These are phyloP conservation scores for Abortiporus biennis DNA, from an alignment of 1,284 basidiomycete species.

Conservation along the genomic window DNA sequence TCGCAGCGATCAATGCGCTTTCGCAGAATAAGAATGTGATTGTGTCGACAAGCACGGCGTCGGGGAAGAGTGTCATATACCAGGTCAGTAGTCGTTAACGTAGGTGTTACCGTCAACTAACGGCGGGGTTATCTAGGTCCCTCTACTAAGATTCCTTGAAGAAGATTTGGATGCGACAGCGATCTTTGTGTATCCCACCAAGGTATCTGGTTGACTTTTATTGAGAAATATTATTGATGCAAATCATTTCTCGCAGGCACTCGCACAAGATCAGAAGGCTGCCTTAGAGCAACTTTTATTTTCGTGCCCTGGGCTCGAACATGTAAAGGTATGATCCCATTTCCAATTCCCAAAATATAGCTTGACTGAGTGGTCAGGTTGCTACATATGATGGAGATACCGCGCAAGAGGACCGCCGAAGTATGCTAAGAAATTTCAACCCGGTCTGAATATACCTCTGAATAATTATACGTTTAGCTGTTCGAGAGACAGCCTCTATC, in stretches of 20 bases:
- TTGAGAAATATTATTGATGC: background rate
- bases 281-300: conserved; percentile 64
- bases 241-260: conserved; percentile 57
- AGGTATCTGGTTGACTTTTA: conserved; percentile 47
- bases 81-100: conserved; percentile 41
- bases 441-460: too few species aligned
- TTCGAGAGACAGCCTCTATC: conserved; percentile 61
- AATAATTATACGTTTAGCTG: too few species aligned
- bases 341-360: background rate
- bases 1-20: conserved; percentile 69
- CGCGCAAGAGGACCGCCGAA: conserved; percentile 53
- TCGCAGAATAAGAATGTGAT: conserved; percentile 67
- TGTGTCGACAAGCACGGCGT: conserved; percentile 87
- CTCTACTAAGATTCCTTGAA: conserved; percentile 67
- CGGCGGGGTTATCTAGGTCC: conserved; percentile 47
- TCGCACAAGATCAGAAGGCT: conserved; percentile 83
- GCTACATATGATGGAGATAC: conserved; percentile 91
- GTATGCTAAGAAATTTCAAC: conserved; percentile 28
- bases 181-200: conserved; percentile 88
- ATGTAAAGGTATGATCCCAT: conserved; percentile 40
- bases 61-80: conserved; percentile 90
- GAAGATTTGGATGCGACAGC: conserved; percentile 60
- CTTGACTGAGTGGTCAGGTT: conserved; percentile 31
- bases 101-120: too few species aligned
- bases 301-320: conserved; percentile 56